Conservation (phyloP, 441 rosid genomes). For the Gossypium davidsonii region DNA sequence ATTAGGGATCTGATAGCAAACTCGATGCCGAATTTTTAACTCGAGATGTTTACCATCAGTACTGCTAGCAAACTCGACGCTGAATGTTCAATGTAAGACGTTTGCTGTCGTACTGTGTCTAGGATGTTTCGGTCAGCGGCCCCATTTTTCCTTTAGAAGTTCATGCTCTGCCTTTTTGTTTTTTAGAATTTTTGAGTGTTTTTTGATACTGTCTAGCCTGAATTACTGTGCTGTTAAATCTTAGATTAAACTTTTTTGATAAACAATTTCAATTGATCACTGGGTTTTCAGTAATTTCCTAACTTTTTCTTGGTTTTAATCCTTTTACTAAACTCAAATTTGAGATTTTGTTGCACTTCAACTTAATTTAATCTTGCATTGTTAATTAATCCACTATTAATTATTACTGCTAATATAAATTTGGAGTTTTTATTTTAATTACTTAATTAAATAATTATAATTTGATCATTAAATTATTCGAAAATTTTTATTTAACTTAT, state of each 20-base stretch:
- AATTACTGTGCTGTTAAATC: neutral
- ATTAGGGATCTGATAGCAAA: neutral
- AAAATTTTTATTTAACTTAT: no score
- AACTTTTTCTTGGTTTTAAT: neutral
- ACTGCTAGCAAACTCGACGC: neutral
- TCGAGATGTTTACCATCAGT: neutral
- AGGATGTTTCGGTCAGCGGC: neutral
- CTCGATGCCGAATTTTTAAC: neutral
- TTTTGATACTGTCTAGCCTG: neutral
- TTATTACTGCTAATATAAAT: no score
- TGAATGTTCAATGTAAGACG: neutral
- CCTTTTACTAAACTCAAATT: no score
- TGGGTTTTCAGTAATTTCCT: neutral
- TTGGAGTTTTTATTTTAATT: no score
- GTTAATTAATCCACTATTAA: no score
- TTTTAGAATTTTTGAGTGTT: neutral
- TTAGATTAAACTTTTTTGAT: neutral
- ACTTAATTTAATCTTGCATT: no score
- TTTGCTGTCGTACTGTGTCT: neutral
- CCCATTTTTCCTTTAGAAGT: neutral
- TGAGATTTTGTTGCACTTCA: no score
- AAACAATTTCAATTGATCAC: neutral
- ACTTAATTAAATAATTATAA: no score
- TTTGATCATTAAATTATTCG: no score
- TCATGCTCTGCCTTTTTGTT: neutral